phyloP scores from a whole-genome alignment of 805 yeast species.

The Yarrowia alimentaria region DNA sequence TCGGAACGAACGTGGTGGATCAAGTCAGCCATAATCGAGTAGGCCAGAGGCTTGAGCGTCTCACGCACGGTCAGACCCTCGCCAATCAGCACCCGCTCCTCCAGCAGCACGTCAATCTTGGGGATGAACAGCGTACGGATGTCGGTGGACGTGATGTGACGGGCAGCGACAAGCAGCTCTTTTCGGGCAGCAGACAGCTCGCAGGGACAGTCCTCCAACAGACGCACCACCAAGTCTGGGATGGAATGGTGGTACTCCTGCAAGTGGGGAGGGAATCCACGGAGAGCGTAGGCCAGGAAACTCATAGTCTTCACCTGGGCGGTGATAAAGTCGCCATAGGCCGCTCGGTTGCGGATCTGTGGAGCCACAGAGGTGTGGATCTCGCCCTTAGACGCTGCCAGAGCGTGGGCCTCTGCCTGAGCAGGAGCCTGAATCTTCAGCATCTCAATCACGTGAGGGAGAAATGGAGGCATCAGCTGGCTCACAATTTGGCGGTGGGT shows the following conservation, averaged over 20 bases:
- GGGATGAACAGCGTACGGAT: conserved; percentile 79
- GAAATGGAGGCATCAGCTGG: conserved; percentile 67
- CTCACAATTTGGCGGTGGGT: conserved; percentile 76
- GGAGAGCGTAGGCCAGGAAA: conserved; percentile 85
- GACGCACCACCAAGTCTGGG: conserved; percentile 81
- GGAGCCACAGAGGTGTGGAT: conserved; percentile 71
- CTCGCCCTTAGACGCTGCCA: conserved; percentile 49
- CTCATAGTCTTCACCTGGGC: conserved; percentile 97
- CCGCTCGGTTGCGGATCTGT: conserved; percentile 67
- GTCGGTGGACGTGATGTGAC: conserved; percentile 92
- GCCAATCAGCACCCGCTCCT: conserved; percentile 84
- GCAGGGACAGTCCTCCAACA: conserved; percentile 92
- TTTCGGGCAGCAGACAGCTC: conserved; percentile 88
- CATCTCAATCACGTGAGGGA: conserved; percentile 77
- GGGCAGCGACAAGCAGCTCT: conserved; percentile 87
- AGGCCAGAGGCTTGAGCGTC: conserved; percentile 87
- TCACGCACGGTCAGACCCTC: conserved; percentile 90
- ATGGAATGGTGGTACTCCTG: conserved; percentile 58
- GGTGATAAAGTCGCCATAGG: conserved; percentile 82
- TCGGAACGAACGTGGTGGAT: conserved; percentile 88
- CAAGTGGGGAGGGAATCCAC: conserved; percentile 73
- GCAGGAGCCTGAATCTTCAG: conserved; percentile 77
- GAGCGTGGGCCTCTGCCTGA: conserved; percentile 74
- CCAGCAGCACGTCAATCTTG: conserved; percentile 78
- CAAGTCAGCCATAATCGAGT: conserved; percentile 92